A percentile compares a stretch with the other conserved stretches of the same genome.
Conservation (phyloP, 208 protist genomes). For the Crithidia sp. region DNA sequence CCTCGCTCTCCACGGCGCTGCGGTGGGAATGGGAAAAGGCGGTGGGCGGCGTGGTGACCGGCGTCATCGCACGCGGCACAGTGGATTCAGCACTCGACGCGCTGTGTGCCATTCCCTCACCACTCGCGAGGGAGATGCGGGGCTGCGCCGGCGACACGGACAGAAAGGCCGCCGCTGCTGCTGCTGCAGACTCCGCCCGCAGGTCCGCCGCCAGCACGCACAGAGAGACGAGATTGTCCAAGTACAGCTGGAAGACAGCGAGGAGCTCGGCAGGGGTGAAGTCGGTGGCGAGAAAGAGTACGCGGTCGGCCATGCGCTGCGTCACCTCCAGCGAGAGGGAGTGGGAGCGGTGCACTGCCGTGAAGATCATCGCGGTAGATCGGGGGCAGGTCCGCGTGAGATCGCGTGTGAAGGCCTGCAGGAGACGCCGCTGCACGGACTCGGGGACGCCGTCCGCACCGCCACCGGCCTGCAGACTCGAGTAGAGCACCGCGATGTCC, state of each 20-base stretch:
- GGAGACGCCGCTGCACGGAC: constrained; percentile 31
- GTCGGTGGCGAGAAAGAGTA: constrained; percentile 81
- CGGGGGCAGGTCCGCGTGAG: constrained; percentile 56
- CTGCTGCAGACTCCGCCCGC: not conserved
- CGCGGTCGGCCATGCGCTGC: constrained; percentile 62
- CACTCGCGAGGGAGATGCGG: too few relatives aligned
- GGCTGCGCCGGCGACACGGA: too few relatives aligned
- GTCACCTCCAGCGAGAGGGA: constrained; percentile 40
- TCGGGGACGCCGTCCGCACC: constrained; percentile 7
- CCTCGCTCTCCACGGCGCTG: constrained; percentile 29
- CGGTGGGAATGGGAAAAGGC: constrained; percentile 1
- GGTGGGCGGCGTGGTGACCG: not conserved
- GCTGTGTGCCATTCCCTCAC: too few relatives aligned
- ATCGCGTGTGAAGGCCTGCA: constrained; percentile 44
- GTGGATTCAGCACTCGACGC: too few relatives aligned
- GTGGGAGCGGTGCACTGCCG: constrained; percentile 37
- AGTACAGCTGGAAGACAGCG: constrained; percentile 70
- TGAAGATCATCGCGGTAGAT: constrained; percentile 76
- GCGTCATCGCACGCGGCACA: not conserved
- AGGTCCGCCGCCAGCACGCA: constrained; percentile 31
- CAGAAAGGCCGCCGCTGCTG: too few relatives aligned
- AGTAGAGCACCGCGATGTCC: constrained; percentile 80
- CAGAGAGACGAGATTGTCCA: constrained; percentile 54
- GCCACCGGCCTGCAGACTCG: constrained; percentile 32
- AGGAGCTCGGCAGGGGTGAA: constrained; percentile 82